Evolutionary conservation across 73 alveolate genomes (phyloP).

Genomic region (Paramecium pentaurelia): DNA sequence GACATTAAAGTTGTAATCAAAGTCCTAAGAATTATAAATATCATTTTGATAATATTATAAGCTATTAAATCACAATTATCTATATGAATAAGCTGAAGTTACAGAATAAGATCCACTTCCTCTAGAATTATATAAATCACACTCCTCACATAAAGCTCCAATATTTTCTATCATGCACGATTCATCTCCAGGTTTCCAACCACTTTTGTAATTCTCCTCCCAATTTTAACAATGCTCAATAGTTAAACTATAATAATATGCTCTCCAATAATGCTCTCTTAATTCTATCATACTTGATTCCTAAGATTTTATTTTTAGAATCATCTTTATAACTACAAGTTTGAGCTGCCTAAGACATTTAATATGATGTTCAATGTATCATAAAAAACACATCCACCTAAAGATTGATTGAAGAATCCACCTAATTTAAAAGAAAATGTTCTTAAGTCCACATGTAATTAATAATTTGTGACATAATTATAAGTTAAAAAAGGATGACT

Average conservation of each 20-base stretch:
- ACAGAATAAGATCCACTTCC: neutral
- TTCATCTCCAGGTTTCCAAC: slow-evolving; percentile 41
- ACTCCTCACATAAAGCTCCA: slow-evolving; percentile 47
- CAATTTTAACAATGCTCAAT: neutral
- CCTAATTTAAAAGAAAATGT: neutral
- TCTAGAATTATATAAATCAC: neutral
- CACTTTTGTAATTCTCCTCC: slow-evolving; percentile 6
- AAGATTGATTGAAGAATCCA: neutral
- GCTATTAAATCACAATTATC: neutral
- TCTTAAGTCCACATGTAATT: neutral
- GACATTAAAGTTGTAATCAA: neutral
- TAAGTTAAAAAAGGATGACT: neutral
- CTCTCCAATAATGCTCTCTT: slow-evolving; percentile 17
- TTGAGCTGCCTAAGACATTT: neutral
- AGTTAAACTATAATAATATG: neutral
- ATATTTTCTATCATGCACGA: neutral
- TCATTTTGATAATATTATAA: neutral
- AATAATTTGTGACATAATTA: neutral
- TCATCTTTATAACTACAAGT: neutral
- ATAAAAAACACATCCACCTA: neutral
- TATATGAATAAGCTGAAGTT: neutral
- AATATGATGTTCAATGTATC: neutral
- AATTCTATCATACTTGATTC: neutral
- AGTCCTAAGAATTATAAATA: neutral
- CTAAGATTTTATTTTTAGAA: neutral